Base-by-base conservation (phyloP, 495 filamentous ascomycete species). In the Chaetomium tenue region DNA sequence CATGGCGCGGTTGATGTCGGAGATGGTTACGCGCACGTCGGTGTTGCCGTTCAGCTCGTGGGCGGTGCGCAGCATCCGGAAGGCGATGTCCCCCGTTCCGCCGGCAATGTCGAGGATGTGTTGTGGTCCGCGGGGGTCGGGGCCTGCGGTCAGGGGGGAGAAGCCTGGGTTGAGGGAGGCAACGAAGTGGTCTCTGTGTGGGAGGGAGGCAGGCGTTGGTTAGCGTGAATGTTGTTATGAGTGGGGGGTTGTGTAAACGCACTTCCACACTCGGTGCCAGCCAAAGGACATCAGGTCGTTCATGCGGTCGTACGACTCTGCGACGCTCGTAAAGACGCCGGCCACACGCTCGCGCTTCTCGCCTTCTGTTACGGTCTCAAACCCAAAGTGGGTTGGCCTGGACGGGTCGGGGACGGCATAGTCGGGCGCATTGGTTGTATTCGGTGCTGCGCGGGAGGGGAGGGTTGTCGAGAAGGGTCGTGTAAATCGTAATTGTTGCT, bases 241-340 rank as follows among this genome's bases (percentile, higher is more conserved):
- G 12, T 28, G 16, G 25, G 51, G 26, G 28, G 28, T 30, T 28
- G 51, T 37, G 42, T 52, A 33, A 33, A 70, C 76, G 20, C 51
- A 79, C 77, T 98, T 98, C 94, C 94, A 98, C 55, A 98, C 81
- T 18, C 94, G 90, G 77, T 98, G 94, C 79, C 96, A 92, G 42
- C 92, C 92, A 28, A 98, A 86, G 48, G 93, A 97, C 94, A 98
- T 98, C 57, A 97, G 85, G 76, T 98, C 94, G 83, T 98, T 98
- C 94, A 98, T 98, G 67, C 86, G 87, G 75, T 97, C 93, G 81
- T 94, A 88, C 30, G 88, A 91, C 55, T 91, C 85, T 68, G 94
- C 93, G 56, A 98, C 93, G 73, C 91, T 96, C 77, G 92, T 94
- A 82, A 98, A 98, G 65, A 98, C 94, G 48, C 85, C 85, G 68